Evolutionary conservation across 2,329 filamentous ascomycete genomes (phyloP), one percentile per base, ranked within the genome.

Genomic region (Monilinia vaccinii-corymbosi): DNA sequence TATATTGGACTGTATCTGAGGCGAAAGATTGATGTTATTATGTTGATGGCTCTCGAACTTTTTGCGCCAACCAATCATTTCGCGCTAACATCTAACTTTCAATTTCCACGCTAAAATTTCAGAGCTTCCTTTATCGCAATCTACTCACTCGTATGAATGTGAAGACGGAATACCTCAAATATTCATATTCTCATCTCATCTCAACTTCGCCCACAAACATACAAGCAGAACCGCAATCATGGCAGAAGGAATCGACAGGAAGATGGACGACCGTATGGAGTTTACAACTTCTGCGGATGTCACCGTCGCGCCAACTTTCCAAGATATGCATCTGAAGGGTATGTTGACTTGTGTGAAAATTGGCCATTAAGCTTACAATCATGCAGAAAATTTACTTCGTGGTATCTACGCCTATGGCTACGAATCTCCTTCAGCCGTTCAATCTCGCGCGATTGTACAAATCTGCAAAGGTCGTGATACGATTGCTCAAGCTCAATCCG

Each of bases 401-500:
- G 94, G 94, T 65, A 93, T 99, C 73, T 99, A 99, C 73, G 94
- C 94, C 40, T 99, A 99, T 70, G 94, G 94, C 66, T 99, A 97
- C 77, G 94, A 99, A 74, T 97, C 94, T 2, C 94, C 94, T 14
- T 99, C 94, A 0, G 94, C 94, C 16, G 93, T 99, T 21, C 94
- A 99, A 78, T 97, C 93, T 67, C 90, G 94, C 72, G 94, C 94
- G 57, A 99, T 99, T 72, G 94, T 99, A 53, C 94, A 97, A 77
- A 89, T 99, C 71, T 99, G 94, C 84, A 97, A 97, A 77, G 94
- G 94, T 66, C 91, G 94, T 76, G 94, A 99, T 75, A 97, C 94
- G 64, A 99, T 99, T 72, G 94, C 94, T 21, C 94, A 99, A 74
- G 94, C 94, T 23, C 94, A 97, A 76, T 97, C 93, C 49, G 92